A percentile compares a stretch with the other conserved stretches of the same genome.
Evolutionary conservation across 331 rosid genomes (phyloP).

Genomic region (Quercus lobata): DNA sequence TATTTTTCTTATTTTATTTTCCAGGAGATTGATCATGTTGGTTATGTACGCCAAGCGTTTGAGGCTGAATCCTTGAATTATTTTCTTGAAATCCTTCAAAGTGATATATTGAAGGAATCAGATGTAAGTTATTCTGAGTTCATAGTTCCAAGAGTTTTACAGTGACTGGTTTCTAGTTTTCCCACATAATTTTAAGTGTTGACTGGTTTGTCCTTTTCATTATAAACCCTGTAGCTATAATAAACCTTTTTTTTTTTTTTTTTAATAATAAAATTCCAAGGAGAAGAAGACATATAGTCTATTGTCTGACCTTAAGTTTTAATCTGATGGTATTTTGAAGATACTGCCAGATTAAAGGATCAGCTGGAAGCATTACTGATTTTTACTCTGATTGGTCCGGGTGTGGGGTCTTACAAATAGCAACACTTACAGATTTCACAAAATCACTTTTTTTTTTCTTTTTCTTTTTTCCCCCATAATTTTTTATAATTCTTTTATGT

Average conservation of each 20-base stretch:
- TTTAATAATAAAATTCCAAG: neutral
- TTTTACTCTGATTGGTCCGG: no score
- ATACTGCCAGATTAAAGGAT: no score
- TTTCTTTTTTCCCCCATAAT: no score
- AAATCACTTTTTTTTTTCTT: no score
- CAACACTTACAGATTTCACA: no score
- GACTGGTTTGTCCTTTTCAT: constrained; percentile 1
- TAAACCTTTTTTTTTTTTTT: neutral
- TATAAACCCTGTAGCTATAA: constrained; percentile 5
- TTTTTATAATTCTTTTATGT: no score
- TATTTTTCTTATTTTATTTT: constrained; percentile 12
- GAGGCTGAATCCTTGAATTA: constrained; percentile 64
- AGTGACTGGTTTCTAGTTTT: constrained; percentile 8
- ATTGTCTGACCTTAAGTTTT: constrained; percentile 5
- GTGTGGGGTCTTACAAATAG: no score
- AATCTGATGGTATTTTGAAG: neutral
- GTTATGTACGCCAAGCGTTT: constrained; percentile 87
- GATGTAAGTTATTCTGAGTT: constrained; percentile 62
- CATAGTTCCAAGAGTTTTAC: constrained; percentile 15
- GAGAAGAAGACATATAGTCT: neutral
- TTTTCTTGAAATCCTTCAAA: constrained; percentile 70
- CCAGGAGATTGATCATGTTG: constrained; percentile 93
- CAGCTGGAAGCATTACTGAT: no score
- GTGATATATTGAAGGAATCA: constrained; percentile 70
- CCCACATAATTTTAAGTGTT: neutral